Evolutionary conservation across 164 flowering plant species (phyloP).

Genomic region (Sextonia rubra): DNA sequence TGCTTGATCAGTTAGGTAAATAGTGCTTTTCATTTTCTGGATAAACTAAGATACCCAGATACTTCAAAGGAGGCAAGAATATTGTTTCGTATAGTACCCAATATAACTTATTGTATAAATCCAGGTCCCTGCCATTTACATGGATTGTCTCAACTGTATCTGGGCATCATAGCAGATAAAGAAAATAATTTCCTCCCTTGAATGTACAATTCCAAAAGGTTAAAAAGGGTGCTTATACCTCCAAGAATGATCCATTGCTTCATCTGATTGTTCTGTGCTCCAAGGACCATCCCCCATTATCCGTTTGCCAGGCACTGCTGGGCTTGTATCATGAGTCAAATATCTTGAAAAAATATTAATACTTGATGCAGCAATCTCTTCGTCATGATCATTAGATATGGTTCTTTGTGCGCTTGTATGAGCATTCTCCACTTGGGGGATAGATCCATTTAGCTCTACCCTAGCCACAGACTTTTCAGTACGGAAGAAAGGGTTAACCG

Average conservation of each 20-base stretch:
- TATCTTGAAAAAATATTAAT: slow-evolving; percentile 21
- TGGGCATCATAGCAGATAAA: not conserved
- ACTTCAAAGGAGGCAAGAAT: not conserved
- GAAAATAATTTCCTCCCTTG: not conserved
- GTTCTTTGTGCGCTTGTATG: slow-evolving; percentile 15
- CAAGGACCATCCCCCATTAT: slow-evolving; percentile 23
- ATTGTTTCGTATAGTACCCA: not conserved
- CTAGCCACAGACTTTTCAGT: slow-evolving; percentile 22
- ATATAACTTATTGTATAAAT: not conserved
- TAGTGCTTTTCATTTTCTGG: not conserved
- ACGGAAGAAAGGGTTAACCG: slow-evolving; percentile 8
- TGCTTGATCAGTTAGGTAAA: too few species aligned
- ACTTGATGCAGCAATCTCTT: slow-evolving; percentile 25
- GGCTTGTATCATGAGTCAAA: slow-evolving; percentile 15
- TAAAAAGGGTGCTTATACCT: slow-evolving; percentile 37
- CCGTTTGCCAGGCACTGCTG: slow-evolving; percentile 31
- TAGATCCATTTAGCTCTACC: slow-evolving; percentile 28
- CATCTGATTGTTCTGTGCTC: slow-evolving; percentile 25
- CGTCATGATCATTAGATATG: slow-evolving; percentile 5
- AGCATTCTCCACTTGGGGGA: slow-evolving; percentile 19
- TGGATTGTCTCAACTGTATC: not conserved
- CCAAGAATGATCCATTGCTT: slow-evolving; percentile 53
- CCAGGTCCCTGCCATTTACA: not conserved
- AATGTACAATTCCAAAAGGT: not conserved
- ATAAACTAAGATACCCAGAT: not conserved